Evolutionary conservation across 495 filamentous ascomycete species (phyloP).

Genomic region (Astrothelium subdiscretum): DNA sequence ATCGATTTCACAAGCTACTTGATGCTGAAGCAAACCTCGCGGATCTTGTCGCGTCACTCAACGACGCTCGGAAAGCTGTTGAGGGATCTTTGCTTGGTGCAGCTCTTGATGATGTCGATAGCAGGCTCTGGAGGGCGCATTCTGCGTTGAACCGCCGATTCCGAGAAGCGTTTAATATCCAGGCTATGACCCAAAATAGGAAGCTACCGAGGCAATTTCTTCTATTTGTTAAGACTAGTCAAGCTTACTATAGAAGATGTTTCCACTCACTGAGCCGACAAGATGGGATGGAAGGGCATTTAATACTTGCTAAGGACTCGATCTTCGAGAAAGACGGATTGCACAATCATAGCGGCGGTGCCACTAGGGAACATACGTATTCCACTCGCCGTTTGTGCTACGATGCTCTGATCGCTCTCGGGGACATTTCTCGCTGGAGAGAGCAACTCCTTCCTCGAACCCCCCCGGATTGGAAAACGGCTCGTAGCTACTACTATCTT

Average conservation of each 20-base stretch:
- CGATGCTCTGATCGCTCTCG: slow-evolving; percentile 70
- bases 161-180: neutral
- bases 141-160: neutral
- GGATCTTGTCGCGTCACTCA: neutral
- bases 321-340: neutral
- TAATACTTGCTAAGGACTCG: neutral
- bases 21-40: neutral
- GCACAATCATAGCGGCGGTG: neutral
- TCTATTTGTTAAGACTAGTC: slow-evolving; percentile 70
- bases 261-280: slow-evolving; percentile 41
- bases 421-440: slow-evolving; percentile 86
- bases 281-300: neutral
- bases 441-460: slow-evolving; percentile 24
- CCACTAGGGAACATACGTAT: slow-evolving; percentile 33
- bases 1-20: neutral
- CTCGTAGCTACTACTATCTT: slow-evolving; percentile 73
- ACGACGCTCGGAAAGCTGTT: neutral
- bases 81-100: neutral
- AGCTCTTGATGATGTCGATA: neutral
- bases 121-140: neutral
- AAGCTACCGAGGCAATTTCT: neutral
- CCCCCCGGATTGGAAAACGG: slow-evolving; percentile 49
- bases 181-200: neutral
- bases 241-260: slow-evolving; percentile 76
- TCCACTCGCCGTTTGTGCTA: slow-evolving; percentile 65